These are phyloP conservation scores for Colletotrichum sp. DNA, from an alignment of 2,329 filamentous ascomycete species.

Conservation along the genomic window DNA sequence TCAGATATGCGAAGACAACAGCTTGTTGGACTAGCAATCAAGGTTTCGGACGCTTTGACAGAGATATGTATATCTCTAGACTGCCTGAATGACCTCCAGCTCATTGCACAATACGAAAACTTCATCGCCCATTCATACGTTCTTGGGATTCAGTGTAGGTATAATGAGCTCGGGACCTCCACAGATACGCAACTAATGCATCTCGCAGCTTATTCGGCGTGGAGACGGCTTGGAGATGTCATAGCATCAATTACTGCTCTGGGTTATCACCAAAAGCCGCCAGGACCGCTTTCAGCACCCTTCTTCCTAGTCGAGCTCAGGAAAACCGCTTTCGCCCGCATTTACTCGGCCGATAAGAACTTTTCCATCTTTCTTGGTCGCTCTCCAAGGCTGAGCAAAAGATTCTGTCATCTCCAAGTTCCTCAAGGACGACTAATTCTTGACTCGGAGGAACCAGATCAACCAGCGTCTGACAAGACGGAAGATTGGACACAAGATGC, in stretches of 20 bases:
- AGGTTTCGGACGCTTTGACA: neutral
- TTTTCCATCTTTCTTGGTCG: neutral
- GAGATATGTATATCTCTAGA: neutral
- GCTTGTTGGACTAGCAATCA: neutral
- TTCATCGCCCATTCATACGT: neutral
- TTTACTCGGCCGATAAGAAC: neutral
- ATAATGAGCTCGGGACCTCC: accelerated
- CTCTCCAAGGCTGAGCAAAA: neutral
- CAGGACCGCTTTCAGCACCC: neutral
- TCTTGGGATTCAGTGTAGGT: neutral
- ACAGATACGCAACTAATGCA: neutral
- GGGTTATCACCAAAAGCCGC: neutral
- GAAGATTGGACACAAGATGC: neutral
- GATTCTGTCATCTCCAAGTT: neutral
- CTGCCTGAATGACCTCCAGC: neutral
- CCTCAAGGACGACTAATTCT: neutral
- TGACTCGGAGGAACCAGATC: neutral
- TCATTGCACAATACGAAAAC: neutral
- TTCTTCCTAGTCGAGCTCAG: neutral
- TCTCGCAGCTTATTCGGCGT: neutral
- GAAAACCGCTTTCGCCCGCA: neutral
- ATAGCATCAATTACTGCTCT: neutral
- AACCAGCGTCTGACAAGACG: neutral
- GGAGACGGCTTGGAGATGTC: neutral
- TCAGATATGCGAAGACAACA: neutral